Conservation (phyloP, 371 early-diverging fungal species). For the Pancytospora philotis region DNA sequence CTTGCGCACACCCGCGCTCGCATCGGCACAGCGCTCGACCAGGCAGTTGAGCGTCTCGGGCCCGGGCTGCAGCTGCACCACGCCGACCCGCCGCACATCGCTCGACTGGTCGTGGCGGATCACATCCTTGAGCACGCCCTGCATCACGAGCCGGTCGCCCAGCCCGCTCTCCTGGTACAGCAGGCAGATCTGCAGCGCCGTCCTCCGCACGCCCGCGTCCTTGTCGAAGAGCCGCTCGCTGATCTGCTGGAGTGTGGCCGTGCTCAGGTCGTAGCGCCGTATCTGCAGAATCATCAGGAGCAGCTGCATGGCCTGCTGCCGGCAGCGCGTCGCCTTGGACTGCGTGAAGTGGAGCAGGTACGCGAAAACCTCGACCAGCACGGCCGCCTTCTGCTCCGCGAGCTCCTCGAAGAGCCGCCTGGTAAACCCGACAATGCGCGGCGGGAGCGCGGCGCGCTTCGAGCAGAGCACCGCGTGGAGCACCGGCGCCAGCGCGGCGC, state of each 20-base stretch:
- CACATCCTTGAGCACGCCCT: conserved; percentile 40
- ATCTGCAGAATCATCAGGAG: background rate
- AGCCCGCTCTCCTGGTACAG: conserved; percentile 32
- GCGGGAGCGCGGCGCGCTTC: conserved; percentile 25
- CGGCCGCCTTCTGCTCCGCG: background rate
- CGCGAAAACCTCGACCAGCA: conserved; percentile 7
- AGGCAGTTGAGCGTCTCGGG: conserved; percentile 21
- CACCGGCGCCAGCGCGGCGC: conserved; percentile 11
- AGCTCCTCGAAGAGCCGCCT: conserved; percentile 25
- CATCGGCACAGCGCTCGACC: conserved; percentile 41
- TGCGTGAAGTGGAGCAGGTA: conserved; percentile 14
- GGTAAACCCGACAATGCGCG: conserved; percentile 25
- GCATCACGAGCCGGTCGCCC: conserved; percentile 21
- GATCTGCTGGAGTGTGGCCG: conserved; percentile 28
- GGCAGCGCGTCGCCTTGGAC: conserved; percentile 16
- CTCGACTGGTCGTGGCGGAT: conserved; percentile 31
- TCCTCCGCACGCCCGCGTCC: conserved; percentile 46
- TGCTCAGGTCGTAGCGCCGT: background rate
- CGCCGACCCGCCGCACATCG: conserved; percentile 30
- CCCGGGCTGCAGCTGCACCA: conserved; percentile 26
- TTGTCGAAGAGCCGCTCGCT: conserved; percentile 49
- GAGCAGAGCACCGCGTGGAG: conserved; percentile 18
- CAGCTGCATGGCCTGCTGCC: conserved; percentile 29
- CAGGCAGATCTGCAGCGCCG: conserved; percentile 32
- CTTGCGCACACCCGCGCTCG: conserved; percentile 33